Evolutionary conservation across 495 filamentous ascomycete genomes (phyloP).

Genomic region (Extremus antarcticus): DNA sequence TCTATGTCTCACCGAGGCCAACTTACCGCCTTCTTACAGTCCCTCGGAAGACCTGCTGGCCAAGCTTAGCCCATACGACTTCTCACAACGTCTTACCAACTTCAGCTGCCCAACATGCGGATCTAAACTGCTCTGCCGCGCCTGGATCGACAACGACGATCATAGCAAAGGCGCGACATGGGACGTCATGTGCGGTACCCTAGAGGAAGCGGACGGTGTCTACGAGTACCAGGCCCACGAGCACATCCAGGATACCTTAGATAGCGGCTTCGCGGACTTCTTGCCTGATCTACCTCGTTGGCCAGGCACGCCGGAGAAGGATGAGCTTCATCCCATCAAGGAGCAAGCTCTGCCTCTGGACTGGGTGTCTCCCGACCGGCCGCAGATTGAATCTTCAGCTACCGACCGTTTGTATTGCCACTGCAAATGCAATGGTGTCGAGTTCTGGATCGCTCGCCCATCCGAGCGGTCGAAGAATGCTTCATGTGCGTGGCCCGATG

Average conservation of each 20-base stretch:
- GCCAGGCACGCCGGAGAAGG: conserved; percentile 5
- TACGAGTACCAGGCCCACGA: conserved; percentile 38
- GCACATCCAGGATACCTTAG: conserved; percentile 39
- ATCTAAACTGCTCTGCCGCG: conserved; percentile 44
- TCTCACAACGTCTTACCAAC: conserved; percentile 38
- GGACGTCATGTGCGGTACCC: conserved; percentile 36
- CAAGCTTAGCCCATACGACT: conserved; percentile 3
- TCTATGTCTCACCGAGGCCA: conserved; percentile 44
- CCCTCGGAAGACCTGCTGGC: conserved; percentile 13
- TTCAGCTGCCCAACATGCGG: conserved; percentile 63
- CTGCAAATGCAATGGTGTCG: conserved; percentile 37
- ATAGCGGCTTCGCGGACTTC: conserved; percentile 49
- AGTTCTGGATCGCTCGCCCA: conserved; percentile 38
- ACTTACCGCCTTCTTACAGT: conserved; percentile 18
- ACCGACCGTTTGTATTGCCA: conserved; percentile 26
- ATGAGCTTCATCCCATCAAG: conserved; percentile 2
- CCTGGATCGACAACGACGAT: background rate
- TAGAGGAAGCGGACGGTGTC: conserved; percentile 30
- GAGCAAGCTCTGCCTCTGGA: conserved; percentile 9
- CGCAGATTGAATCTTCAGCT: background rate
- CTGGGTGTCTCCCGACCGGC: conserved; percentile 14
- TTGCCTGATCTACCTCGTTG: conserved; percentile 28
- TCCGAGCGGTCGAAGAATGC: conserved; percentile 11
- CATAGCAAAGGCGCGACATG: conserved; percentile 18
- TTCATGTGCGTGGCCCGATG: conserved; percentile 42